Conservation (phyloP, 2,329 filamentous ascomycete genomes). For the Fusarium sp. region DNA sequence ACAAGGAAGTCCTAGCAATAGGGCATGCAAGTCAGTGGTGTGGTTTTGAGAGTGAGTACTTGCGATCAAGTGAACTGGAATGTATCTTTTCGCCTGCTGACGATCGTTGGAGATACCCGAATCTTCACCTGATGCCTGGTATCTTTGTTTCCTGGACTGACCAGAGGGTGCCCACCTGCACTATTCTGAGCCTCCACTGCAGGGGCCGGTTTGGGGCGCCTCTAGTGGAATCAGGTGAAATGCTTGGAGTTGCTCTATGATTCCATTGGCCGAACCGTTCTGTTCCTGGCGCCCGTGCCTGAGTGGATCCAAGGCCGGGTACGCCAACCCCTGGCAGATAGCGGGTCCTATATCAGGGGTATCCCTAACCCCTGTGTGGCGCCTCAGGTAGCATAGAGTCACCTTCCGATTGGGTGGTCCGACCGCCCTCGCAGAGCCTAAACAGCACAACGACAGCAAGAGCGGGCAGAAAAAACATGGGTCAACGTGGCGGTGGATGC, state of each 20-base stretch:
- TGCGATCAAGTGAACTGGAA: background rate
- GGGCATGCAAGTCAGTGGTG: constrained; percentile 15
- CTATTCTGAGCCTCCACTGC: constrained; percentile 34
- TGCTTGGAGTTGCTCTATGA: constrained; percentile 14
- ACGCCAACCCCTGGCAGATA: constrained; percentile 7
- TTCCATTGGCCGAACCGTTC: constrained; percentile 14
- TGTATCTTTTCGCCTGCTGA: constrained; percentile 10
- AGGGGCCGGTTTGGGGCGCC: constrained; percentile 32
- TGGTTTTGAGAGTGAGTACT: constrained; percentile 11
- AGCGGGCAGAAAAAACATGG: constrained; percentile 19
- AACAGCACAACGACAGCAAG: constrained; percentile 15
- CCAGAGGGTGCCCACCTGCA: background rate
- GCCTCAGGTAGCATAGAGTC: constrained; percentile 7
- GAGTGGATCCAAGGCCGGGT: constrained; percentile 12
- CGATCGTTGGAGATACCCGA: constrained; percentile 7
- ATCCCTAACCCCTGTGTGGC: background rate
- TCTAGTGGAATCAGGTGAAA: constrained; percentile 22
- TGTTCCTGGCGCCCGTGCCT: constrained; percentile 23
- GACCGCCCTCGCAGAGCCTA: constrained; percentile 1
- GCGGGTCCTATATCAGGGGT: constrained; percentile 27
- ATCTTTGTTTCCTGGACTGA: constrained; percentile 27
- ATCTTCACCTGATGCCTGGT: constrained; percentile 10
- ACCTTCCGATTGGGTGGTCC: constrained; percentile 29
- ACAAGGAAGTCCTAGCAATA: constrained; percentile 25
- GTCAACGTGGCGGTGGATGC: constrained; percentile 37